Evolutionary conservation across 2,329 filamentous ascomycete species (phyloP).

Genomic region (Aspergillus unguis): DNA sequence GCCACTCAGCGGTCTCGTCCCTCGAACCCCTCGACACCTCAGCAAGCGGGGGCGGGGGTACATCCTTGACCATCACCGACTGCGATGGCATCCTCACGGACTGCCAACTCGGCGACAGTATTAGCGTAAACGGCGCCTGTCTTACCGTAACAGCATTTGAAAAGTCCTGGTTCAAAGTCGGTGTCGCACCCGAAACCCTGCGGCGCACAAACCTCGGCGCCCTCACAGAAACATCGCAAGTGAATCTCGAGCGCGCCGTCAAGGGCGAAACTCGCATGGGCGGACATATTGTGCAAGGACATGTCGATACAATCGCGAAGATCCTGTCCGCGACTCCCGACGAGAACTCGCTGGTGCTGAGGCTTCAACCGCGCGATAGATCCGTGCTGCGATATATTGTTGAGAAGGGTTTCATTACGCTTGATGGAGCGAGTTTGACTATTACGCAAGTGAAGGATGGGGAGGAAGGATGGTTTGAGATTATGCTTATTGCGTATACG

Average conservation of each 20-base stretch:
- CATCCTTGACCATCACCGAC: slow-evolving; percentile 80
- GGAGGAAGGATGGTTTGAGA: slow-evolving; percentile 80
- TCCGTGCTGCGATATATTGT: slow-evolving; percentile 81
- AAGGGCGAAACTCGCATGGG: slow-evolving; percentile 92
- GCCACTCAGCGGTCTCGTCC: slow-evolving; percentile 67
- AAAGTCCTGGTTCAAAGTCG: slow-evolving; percentile 72
- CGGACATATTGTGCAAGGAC: slow-evolving; percentile 95
- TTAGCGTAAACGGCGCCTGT: slow-evolving; percentile 92
- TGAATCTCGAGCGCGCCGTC: slow-evolving; percentile 94
- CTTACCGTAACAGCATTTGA: slow-evolving; percentile 80
- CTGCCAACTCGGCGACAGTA: slow-evolving; percentile 85
- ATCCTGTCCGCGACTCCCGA: slow-evolving; percentile 72
- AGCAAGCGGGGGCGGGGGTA: slow-evolving; percentile 68
- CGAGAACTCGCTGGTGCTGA: slow-evolving; percentile 85
- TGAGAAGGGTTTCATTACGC: slow-evolving; percentile 91
- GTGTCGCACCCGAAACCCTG: slow-evolving; percentile 91
- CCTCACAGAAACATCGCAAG: slow-evolving; percentile 61
- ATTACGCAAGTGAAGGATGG: slow-evolving; percentile 80
- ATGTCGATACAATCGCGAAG: slow-evolving; percentile 84
- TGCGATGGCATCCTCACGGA: slow-evolving; percentile 75
- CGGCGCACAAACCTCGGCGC: slow-evolving; percentile 90
- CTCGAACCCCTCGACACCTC: slow-evolving; percentile 77
- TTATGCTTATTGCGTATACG: slow-evolving; percentile 97
- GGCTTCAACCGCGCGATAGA: slow-evolving; percentile 68
- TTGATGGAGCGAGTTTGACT: slow-evolving; percentile 93